Conservation (phyloP, 2,329 filamentous ascomycete species). For the Aspergillus sp. region DNA sequence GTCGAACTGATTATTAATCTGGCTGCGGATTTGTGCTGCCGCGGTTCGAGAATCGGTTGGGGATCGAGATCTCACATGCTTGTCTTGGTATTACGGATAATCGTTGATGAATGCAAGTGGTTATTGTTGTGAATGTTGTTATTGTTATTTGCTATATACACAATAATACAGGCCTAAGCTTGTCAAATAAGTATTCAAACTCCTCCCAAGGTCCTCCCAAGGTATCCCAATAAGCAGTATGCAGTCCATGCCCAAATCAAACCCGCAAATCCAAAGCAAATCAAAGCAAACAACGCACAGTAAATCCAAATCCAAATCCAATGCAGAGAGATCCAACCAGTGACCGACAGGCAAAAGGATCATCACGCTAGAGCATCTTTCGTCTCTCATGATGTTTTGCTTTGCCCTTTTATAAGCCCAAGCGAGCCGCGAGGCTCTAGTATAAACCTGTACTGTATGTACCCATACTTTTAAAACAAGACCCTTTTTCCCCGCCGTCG, state of each 20-base stretch:
- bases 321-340: not conserved
- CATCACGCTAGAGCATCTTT: not conserved
- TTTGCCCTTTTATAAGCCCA: slow-evolving; percentile 4
- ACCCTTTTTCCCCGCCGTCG: slow-evolving; percentile 8
- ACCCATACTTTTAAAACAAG: slow-evolving; percentile 11
- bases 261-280: not conserved
- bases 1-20: too few species aligned
- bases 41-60: too few species aligned
- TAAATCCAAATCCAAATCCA: not conserved
- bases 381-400: not conserved
- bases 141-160: slow-evolving; percentile 6
- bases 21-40: too few species aligned
- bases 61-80: not conserved
- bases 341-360: slow-evolving; percentile 3
- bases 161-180: slow-evolving; percentile 8
- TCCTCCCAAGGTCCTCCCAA: slow-evolving; percentile 6
- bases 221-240: not conserved
- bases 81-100: too few species aligned
- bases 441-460: slow-evolving; percentile 6
- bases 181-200: not conserved
- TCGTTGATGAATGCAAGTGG: too few species aligned
- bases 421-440: slow-evolving; percentile 15
- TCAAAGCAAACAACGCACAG: too few species aligned
- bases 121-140: not conserved
- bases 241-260: not conserved